Base-by-base conservation (phyloP, 306 rosid species). In the Datisca glomerata region DNA sequence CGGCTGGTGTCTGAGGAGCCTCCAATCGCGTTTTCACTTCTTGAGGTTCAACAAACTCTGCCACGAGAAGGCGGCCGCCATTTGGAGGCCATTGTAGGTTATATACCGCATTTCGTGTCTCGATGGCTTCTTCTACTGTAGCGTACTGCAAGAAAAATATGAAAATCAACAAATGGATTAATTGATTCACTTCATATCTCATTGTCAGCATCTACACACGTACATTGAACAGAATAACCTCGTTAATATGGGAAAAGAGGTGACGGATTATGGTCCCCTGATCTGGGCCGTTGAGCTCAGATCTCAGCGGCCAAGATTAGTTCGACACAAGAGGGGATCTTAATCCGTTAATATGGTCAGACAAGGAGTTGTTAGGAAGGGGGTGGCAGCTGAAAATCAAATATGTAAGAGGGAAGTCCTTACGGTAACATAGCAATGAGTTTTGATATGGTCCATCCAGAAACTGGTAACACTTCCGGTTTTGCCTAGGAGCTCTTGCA, bases 361-460 rank as follows among this genome's bases (percentile, higher is more conserved):
- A 8, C 33, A 28, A 28, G n/a, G n/a, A n/a, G n/a, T n/a, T n/a
- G n/a, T n/a, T n/a, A n/a, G n/a, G n/a, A n/a, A n/a, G n/a, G n/a
- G n/a, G n/a, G n/a, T n/a, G n/a, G n/a, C n/a, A 28, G 10, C 33
- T 12, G 4, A 28, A 28, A 28, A 31, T n/a, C 9, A 11, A 31
- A 8, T 31, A 31, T 14, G n/a, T 12, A 31, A 31, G n/a, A n/a
- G n/a, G n/a, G n/a, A 61, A 51, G n/a, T 31, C 31, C 92, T 70
- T 71, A 91, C 99, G 20, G 99, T 85, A 52, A 91, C 94, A 63
- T 68, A 91, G 85, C 99, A 91, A 60, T 91, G 99, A 41, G 99
- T 85, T 74, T 91, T 91, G 43, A 91, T 91, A 60, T 80, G 99
- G 63, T 91, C 99, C 96, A 91, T 91, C 99, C 99, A 91, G 65